A percentile compares a stretch with the other conserved stretches of the same genome.
phyloP scores from a whole-genome alignment of 495 filamentous ascomycete species.

The Immersiella caudata region DNA sequence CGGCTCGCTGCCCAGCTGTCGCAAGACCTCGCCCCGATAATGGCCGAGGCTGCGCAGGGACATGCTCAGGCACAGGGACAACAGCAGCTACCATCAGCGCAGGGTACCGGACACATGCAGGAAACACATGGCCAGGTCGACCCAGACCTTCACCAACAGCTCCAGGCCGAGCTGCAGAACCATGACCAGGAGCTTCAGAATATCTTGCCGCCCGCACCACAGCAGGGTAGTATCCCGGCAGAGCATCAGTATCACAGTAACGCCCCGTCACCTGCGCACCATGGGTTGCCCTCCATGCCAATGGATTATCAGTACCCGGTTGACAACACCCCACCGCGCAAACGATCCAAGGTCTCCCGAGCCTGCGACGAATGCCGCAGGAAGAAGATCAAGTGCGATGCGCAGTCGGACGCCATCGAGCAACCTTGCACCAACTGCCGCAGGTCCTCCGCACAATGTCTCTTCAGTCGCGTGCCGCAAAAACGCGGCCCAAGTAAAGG shows the following conservation, averaged over 20 bases:
- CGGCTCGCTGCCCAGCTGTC: slow-evolving; percentile 57
- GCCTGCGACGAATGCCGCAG: slow-evolving; percentile 94
- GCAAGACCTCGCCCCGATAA: slow-evolving; percentile 44
- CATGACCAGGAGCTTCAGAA: slow-evolving; percentile 30
- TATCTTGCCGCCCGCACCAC: slow-evolving; percentile 29
- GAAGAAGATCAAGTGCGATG: slow-evolving; percentile 97
- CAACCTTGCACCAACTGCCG: slow-evolving; percentile 86
- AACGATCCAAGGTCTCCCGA: slow-evolving; percentile 87
- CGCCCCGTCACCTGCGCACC: slow-evolving; percentile 27
- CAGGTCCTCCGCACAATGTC: slow-evolving; percentile 73
- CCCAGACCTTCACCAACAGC: slow-evolving; percentile 35
- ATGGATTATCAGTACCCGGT: slow-evolving; percentile 30
- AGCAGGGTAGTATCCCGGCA: slow-evolving; percentile 11
- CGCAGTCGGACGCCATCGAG: slow-evolving; percentile 74
- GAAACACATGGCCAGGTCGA: slow-evolving; percentile 14
- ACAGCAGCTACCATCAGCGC: not conserved
- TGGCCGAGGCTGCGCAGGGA: slow-evolving; percentile 30
- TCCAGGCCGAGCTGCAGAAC: slow-evolving; percentile 39
- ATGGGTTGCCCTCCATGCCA: slow-evolving; percentile 38
- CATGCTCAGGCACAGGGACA: slow-evolving; percentile 27
- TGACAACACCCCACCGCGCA: slow-evolving; percentile 71
- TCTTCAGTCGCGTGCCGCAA: slow-evolving; percentile 91
- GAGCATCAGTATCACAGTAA: slow-evolving; percentile 26
- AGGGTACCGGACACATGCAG: not conserved
- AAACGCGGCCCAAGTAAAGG: slow-evolving; percentile 97